Conservation (phyloP, 495 filamentous ascomycete species). For the Penicillium flavigenum region DNA sequence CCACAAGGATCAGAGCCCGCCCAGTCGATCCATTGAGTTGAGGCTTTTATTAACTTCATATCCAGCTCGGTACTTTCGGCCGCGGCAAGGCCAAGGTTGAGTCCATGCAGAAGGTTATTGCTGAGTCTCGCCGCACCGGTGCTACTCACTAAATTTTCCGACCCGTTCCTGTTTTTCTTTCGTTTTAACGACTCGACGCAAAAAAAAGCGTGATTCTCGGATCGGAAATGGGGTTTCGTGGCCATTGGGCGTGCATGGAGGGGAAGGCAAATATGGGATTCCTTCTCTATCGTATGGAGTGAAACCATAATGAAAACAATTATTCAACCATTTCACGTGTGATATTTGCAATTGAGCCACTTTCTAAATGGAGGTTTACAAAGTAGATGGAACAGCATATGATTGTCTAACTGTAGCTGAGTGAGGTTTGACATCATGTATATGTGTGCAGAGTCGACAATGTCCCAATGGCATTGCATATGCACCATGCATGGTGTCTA, state of each 20-base stretch:
- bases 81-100: constrained; percentile 99
- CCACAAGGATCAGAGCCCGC: neutral
- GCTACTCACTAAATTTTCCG: constrained; percentile 65
- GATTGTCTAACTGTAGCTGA: neutral
- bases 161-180: constrained; percentile 38
- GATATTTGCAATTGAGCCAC: constrained; percentile 7
- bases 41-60: constrained; percentile 20
- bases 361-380: neutral
- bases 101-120: constrained; percentile 95
- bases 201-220: constrained; percentile 30
- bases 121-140: constrained; percentile 75
- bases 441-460: neutral
- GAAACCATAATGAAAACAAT: constrained; percentile 39
- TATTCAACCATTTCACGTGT: constrained; percentile 23
- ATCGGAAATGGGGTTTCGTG: constrained; percentile 32
- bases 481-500: neutral
- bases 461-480: neutral
- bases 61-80: constrained; percentile 88
- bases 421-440: neutral
- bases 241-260: constrained; percentile 29
- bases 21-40: neutral
- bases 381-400: neutral
- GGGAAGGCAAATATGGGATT: constrained; percentile 37
- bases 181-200: constrained; percentile 32
- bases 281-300: constrained; percentile 27